A percentile compares a stretch with the other conserved stretches of the same genome.
These are phyloP conservation scores for Thozetella sp. DNA, from an alignment of 495 filamentous ascomycete genomes.

Conservation along the genomic window DNA sequence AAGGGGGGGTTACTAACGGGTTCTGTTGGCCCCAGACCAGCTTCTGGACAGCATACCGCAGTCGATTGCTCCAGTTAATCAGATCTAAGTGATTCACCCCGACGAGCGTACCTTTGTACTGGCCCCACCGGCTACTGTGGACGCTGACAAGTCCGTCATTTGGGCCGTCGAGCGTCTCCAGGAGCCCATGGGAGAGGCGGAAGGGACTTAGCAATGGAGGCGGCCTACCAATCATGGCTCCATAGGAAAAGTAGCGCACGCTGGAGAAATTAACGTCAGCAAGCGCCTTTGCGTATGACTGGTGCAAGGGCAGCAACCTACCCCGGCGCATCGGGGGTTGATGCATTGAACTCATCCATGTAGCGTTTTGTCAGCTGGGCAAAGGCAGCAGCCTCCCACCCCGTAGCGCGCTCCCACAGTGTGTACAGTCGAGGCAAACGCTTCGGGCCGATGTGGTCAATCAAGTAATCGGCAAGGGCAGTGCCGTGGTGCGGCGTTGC, in stretches of 20 bases:
- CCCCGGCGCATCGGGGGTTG: slow-evolving; percentile 67
- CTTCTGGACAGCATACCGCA: slow-evolving; percentile 71
- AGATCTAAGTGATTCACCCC: slow-evolving; percentile 88
- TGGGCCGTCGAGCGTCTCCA: slow-evolving; percentile 70
- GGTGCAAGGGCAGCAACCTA: neutral
- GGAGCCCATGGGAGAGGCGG: slow-evolving; percentile 68
- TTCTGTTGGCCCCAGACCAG: slow-evolving; percentile 63
- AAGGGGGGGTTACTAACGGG: slow-evolving; percentile 52
- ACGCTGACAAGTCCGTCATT: slow-evolving; percentile 97
- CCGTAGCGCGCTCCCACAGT: slow-evolving; percentile 58
- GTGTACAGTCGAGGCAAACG: slow-evolving; percentile 71
- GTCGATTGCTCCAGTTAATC: slow-evolving; percentile 93
- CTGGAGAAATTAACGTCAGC: slow-evolving; percentile 4
- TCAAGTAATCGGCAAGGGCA: slow-evolving; percentile 81
- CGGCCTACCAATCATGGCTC: slow-evolving; percentile 62
- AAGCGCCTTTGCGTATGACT: neutral
- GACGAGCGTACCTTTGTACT: slow-evolving; percentile 88
- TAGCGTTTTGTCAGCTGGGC: slow-evolving; percentile 79
- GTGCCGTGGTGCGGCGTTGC: slow-evolving; percentile 86
- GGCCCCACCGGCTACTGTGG: slow-evolving; percentile 83
- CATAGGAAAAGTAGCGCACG: slow-evolving; percentile 94
- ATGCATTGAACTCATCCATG: slow-evolving; percentile 87
- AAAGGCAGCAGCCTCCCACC: slow-evolving; percentile 82
- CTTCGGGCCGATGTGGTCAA: slow-evolving; percentile 67
- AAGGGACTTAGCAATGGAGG: slow-evolving; percentile 75